Evolutionary conservation across 805 yeast genomes (phyloP).

Genomic region (Zygosaccharomyces rouxii): DNA sequence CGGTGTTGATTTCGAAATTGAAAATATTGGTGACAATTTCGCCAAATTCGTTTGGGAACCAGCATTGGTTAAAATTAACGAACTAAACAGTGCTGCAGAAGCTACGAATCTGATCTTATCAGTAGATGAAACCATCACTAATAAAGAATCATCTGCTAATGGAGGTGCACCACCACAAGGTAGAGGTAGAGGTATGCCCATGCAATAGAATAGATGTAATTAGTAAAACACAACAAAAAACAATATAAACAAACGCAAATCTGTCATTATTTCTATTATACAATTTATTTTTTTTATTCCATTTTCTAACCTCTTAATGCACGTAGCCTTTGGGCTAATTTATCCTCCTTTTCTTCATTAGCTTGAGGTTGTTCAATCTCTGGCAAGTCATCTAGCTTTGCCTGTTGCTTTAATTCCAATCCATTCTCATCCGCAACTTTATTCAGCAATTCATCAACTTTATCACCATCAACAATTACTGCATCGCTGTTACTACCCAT

Average conservation of each 20-base stretch:
- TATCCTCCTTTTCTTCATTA: slow-evolving; percentile 76
- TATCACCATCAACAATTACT: slow-evolving; percentile 87
- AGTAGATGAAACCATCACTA: slow-evolving; percentile 91
- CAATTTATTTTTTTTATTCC: background rate
- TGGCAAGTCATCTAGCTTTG: slow-evolving; percentile 46
- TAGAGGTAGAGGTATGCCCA: slow-evolving; percentile 62
- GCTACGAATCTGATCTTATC: slow-evolving; percentile 89
- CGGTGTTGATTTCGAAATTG: slow-evolving; percentile 89
- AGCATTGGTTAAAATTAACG: slow-evolving; percentile 85
- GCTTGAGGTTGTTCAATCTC: slow-evolving; percentile 50
- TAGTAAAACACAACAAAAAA: background rate
- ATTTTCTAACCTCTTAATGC: slow-evolving; percentile 58
- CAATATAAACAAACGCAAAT: background rate
- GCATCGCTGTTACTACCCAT: slow-evolving; percentile 89
- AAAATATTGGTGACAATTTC: slow-evolving; percentile 77
- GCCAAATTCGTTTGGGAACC: slow-evolving; percentile 96
- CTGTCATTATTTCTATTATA: background rate
- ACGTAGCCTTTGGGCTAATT: slow-evolving; percentile 78
- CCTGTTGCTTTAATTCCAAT: slow-evolving; percentile 79
- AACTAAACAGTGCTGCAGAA: slow-evolving; percentile 93
- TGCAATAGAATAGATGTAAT: slow-evolving; percentile 21
- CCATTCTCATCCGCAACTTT: slow-evolving; percentile 98
- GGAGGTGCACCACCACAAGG: slow-evolving; percentile 46
- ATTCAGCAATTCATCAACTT: slow-evolving; percentile 83
- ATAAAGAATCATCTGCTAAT: slow-evolving; percentile 56